Conservation (phyloP, 2,329 filamentous ascomycete species). For the Verticillium klebahnii region DNA sequence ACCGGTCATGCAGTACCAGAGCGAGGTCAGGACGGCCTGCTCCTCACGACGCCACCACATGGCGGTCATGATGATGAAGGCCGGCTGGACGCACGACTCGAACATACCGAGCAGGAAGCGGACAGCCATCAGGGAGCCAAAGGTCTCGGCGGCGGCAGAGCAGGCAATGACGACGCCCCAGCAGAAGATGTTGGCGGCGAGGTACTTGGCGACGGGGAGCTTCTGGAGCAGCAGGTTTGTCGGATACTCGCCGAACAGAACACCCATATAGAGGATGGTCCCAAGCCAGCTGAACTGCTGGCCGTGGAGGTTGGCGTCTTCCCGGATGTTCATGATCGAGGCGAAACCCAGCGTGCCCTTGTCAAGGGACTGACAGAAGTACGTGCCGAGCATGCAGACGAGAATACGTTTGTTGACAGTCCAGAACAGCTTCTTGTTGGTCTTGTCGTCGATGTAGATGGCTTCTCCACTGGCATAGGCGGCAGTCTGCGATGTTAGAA, state of each 20-base stretch:
- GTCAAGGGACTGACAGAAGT: slow-evolving; percentile 34
- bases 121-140: slow-evolving; percentile 30
- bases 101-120: slow-evolving; percentile 39
- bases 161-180: slow-evolving; percentile 28
- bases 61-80: slow-evolving; percentile 34
- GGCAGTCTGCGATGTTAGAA: not conserved
- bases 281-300: slow-evolving; percentile 30
- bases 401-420: slow-evolving; percentile 42
- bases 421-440: slow-evolving; percentile 45
- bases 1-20: slow-evolving; percentile 28
- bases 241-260: slow-evolving; percentile 35
- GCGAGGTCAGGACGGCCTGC: slow-evolving; percentile 16
- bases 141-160: slow-evolving; percentile 18
- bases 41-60: slow-evolving; percentile 32
- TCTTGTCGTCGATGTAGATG: slow-evolving; percentile 42
- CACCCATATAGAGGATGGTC: slow-evolving; percentile 35
- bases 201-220: slow-evolving; percentile 31
- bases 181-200: slow-evolving; percentile 31
- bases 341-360: slow-evolving; percentile 22
- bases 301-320: slow-evolving; percentile 26
- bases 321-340: slow-evolving; percentile 20
- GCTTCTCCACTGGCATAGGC: slow-evolving; percentile 6
- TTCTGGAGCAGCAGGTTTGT: slow-evolving; percentile 32
- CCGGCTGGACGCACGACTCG: slow-evolving; percentile 40
- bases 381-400: slow-evolving; percentile 46